Evolutionary conservation across 2,329 filamentous ascomycete genomes (phyloP), one percentile per base, ranked within the genome.

Genomic region (Hypoxylon sp.): DNA sequence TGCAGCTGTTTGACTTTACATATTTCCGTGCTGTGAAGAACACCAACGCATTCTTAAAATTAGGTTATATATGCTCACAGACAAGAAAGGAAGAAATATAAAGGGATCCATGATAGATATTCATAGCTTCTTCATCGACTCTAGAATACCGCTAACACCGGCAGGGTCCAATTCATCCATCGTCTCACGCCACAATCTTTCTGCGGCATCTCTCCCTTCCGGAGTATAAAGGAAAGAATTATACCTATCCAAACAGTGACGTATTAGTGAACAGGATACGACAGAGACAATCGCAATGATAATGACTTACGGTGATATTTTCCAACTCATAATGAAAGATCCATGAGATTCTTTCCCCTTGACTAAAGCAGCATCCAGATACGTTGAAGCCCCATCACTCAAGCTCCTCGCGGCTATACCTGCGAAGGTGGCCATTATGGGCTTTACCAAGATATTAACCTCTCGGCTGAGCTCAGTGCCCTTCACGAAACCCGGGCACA

Each of bases 311-410:
- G 83, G 81, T 3, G 72, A 69, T 17, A 86, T 81, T 6, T 82
- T 74, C 80, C 83, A 86, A 52, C 82, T 81, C 79, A 83, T 84
- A 0, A 87, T 44, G 65, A 84, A 86, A 48, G 81, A 84, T 0
- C 85, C 85, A 71, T 88, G 86, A 0, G 83, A 83, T 71, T 86
- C 84, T 47, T 79, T 80, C 0, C 85, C 85, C 59, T 86, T 81
- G 0, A 78, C 76, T 0, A 83, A 77, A 0, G 75, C 77, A 0
- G 85, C 85, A 71, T 88, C 82, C 0, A 87, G 62, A 70, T 84
- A 86, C 0, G 80, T 83, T 50, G 80, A 82, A 1, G 84, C 84
- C 4, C 82, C 86, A 4, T 80, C 78, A 3, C 14, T 29, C 29
- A 64, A 3, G 71, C 77, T 19, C 81, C 76, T 0, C 73, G 82